Evolutionary conservation across 495 filamentous ascomycete genomes (phyloP), one percentile per base, ranked within the genome.

Genomic region (Jackrogersella multiformis): DNA sequence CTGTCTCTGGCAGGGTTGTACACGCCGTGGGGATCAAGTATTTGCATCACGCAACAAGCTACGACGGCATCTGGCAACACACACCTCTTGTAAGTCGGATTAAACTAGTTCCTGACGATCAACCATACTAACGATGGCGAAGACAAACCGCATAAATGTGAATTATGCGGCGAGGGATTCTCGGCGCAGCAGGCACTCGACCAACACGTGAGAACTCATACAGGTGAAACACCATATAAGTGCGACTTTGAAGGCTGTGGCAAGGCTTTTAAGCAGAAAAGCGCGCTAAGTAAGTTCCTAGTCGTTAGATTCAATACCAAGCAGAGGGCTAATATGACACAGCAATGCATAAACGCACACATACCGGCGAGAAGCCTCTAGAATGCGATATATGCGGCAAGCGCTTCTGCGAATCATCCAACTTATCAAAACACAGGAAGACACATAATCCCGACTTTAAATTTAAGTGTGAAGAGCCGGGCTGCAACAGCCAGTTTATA

Each of bases 191-290:
- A 89, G 64, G 80, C 87, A 5, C 80, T 89, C 24, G 83, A 83
- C 12, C 86, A 89, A 66, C 87, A 90, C 68, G 78, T 84, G 56
- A 78, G 81, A 16, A 86, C 83, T 1, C 87, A 90, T 69, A 87
- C 84, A 6, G 84, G 85, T n/a, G 81, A 87, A 54, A 88, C 86
- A 57, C 87, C 86, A 6, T 80, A 82, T 51, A 76, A 80, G 30
- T 89, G 86, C 51, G 75, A 77, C 20, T 74, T 73, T 34, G 73
- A 77, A 9, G 79, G 78, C 0, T 89, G 86, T 67, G 64, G 70
- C 24, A 88, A 87, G 61, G 61, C 74, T 0, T 88, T 89, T 53
- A 80, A 85, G 60, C 81, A 87, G 67, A 80, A 86, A 30, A 82
- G 78, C 39, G 83, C 84, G 15, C 74, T 85, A 12, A 85, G 83